Percentiles rank a stretch among this genome's conserved stretches.
Conservation (phyloP, 768 basidiomycete species). For the Filobasidium floriforme region DNA sequence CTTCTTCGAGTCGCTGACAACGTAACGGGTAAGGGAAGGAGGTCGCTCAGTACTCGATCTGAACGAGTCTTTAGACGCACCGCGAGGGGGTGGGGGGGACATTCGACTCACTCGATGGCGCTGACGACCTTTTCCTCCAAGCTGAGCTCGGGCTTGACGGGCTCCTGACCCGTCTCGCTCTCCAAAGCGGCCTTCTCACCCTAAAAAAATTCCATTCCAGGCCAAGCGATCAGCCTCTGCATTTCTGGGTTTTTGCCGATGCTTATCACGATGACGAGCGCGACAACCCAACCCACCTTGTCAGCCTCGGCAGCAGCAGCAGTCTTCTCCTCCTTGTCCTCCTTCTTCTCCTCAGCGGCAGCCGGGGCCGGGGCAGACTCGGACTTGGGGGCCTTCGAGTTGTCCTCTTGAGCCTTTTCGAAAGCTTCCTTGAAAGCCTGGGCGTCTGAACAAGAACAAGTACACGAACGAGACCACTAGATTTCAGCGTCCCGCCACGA, state of each 20-base stretch:
- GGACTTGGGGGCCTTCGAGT: slow-evolving; percentile 46
- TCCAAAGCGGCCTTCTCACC: slow-evolving; percentile 27
- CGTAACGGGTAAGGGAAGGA: not conserved
- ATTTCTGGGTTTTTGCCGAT: too few species aligned
- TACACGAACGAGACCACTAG: too few species aligned
- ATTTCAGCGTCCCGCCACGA: too few species aligned
- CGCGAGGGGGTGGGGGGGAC: too few species aligned
- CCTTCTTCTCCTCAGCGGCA: not conserved
- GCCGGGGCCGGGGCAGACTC: slow-evolving; percentile 14
- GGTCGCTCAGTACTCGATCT: not conserved
- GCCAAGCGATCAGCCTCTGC: not conserved
- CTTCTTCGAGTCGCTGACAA: not conserved
- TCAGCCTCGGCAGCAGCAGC: slow-evolving; percentile 5
- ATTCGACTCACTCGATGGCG: slow-evolving; percentile 14
- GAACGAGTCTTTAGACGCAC: too few species aligned
- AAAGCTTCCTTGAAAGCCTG: slow-evolving; percentile 80
- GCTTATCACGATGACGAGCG: not conserved
- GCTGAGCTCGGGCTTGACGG: slow-evolving; percentile 40
- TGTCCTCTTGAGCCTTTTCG: slow-evolving; percentile 70
- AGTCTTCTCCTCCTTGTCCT: slow-evolving; percentile 12
- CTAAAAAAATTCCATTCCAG: not conserved
- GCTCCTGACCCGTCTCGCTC: slow-evolving; percentile 27
- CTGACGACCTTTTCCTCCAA: slow-evolving; percentile 29
- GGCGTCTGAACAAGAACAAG: slow-evolving; percentile 54
- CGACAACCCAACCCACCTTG: not conserved